Evolutionary conservation across 805 yeast species (phyloP).

Genomic region (Lipomyces spencermartinsiae): DNA sequence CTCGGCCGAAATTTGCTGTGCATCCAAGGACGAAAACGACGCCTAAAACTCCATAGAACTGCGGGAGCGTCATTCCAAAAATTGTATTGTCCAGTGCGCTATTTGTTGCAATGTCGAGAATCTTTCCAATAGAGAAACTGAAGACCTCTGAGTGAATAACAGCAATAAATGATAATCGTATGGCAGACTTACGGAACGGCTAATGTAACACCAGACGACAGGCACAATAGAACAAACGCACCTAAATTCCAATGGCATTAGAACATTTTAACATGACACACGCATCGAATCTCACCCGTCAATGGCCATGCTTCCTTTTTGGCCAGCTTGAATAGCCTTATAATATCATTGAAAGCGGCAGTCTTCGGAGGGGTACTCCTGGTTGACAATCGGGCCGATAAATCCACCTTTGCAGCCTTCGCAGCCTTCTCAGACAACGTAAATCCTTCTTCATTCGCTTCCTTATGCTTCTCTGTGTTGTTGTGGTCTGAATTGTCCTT

Average conservation of each 20-base stretch:
- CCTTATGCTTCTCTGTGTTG: conserved; percentile 1
- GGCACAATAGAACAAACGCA: conserved; percentile 68
- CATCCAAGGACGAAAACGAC: conserved; percentile 76
- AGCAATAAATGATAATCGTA: not conserved
- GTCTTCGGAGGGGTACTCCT: conserved; percentile 35
- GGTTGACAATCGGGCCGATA: conserved; percentile 37
- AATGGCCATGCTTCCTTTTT: conserved; percentile 63
- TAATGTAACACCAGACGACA: conserved; percentile 82
- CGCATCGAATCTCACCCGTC: conserved; percentile 24
- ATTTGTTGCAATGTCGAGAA: conserved; percentile 71
- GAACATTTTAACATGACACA: not conserved
- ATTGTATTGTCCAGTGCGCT: conserved; percentile 46
- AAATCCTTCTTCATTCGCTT: conserved; percentile 18
- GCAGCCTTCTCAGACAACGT: conserved; percentile 33
- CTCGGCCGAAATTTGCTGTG: conserved; percentile 78
- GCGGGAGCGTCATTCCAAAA: conserved; percentile 65
- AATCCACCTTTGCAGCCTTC: conserved; percentile 37
- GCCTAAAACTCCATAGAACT: conserved; percentile 68
- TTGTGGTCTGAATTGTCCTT: not conserved
- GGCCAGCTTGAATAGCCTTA: conserved; percentile 61
- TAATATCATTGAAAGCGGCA: conserved; percentile 48
- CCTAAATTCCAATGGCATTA: conserved; percentile 35
- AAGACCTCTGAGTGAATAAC: not conserved
- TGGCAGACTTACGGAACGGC: conserved; percentile 64
- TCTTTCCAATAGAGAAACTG: conserved; percentile 69